These are phyloP conservation scores for Avena atlantica DNA, from an alignment of 176 grass and related monocot species.

Conservation along the genomic window DNA sequence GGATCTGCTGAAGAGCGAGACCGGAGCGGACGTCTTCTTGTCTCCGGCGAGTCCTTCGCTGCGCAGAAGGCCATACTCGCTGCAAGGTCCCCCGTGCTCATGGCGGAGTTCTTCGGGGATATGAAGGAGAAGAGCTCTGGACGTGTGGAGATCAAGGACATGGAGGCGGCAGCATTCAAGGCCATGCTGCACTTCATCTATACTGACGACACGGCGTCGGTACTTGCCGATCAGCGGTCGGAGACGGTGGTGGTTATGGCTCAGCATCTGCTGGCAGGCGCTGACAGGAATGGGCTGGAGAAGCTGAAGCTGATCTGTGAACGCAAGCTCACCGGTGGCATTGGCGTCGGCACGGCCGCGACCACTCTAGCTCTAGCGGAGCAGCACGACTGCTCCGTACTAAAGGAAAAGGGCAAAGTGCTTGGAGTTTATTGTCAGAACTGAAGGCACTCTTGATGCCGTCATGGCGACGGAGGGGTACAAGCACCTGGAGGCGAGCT, in stretches of 20 bases:
- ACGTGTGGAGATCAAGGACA: background rate
- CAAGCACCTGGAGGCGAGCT: background rate
- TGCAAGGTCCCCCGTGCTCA: background rate
- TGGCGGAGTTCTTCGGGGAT: background rate
- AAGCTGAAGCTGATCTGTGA: conserved; percentile 56
- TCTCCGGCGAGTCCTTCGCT: conserved; percentile 13
- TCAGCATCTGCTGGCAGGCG: conserved; percentile 51
- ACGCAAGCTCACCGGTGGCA: conserved; percentile 27
- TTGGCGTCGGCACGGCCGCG: conserved; percentile 35
- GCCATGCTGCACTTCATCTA: background rate
- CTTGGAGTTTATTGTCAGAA: conserved; percentile 41
- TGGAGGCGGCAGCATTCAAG: background rate
- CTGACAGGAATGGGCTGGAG: conserved; percentile 49
- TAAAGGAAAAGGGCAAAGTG: conserved; percentile 42
- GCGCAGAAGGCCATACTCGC: conserved; percentile 30
- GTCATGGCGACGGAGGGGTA: background rate
- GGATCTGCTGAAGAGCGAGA: too few relatives aligned
- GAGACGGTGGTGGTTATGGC: background rate
- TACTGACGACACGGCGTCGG: background rate
- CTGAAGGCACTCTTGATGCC: background rate
- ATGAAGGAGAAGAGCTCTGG: background rate
- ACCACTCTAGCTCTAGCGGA: conserved; percentile 45
- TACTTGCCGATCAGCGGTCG: background rate
- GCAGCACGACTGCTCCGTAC: conserved; percentile 40
- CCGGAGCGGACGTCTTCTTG: too few relatives aligned